Evolutionary conservation across 179 eudicot genomes (phyloP), one percentile per base, ranked within the genome.

Genomic region (Amaranthus tricolor): DNA sequence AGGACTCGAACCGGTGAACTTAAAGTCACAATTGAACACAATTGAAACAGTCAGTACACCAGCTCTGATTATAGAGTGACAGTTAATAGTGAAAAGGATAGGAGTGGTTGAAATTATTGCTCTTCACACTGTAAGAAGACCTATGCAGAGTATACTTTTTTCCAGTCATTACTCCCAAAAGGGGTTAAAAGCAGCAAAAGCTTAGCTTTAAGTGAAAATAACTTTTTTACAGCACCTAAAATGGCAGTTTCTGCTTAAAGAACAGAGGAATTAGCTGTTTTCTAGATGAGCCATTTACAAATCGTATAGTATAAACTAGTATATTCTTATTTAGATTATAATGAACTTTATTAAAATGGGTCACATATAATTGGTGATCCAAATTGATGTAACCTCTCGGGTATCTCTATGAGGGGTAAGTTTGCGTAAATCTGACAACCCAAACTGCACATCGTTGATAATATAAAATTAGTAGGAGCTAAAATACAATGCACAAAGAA

Each of bases 151-250:
- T 6, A 53, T 57, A 40, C 67, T 48, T 14, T 52, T 67, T 31
- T 63, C 77, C 52, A 59, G 67, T 78, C 80, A 72, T 59, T 72
- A 21, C 65, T 57, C 47, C 71, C 6, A 75, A 66, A 75, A 57
- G 53, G 13, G 48, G 72, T 51, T 48, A 57, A 52, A 70, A 56
- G 61, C 67, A 72, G 63, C 16, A 55, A 66, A 66, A 45, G 44
- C 19, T 24, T 16, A 11, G 57, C 54, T 72, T 56, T 40, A 61
- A 73, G 73, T 68, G 16, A 59, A 48, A 50, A 55, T 51, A 48
- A 66, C 16, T 49, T 58, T 67, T 21, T 53, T 73, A 20, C 21
- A 61, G 61, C 73, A 74, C 61, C 56, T 11, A 68, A 45, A 62
- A 59, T 68, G 69, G 56, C 59, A 68, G 9, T 60, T 62, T 51